Conservation (phyloP, 169 alveolate genomes). For the Perkinsus olseni region DNA sequence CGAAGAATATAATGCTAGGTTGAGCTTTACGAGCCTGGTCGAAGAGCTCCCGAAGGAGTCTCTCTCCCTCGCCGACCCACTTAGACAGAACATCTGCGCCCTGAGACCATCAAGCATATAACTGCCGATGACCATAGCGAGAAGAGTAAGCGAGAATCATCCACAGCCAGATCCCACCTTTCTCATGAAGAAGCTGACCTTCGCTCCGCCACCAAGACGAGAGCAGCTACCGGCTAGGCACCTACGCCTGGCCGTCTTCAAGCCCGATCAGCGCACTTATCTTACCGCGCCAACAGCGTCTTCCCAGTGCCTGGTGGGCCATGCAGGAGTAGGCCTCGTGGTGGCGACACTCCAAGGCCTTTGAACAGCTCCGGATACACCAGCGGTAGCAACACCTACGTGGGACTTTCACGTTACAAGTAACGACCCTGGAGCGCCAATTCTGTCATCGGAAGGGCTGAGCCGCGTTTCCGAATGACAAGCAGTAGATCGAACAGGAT, state of each 20-base stretch:
- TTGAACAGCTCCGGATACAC: constrained; percentile 95
- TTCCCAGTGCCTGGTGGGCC: constrained; percentile 77
- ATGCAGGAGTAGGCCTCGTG: constrained; percentile 81
- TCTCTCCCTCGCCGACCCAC: constrained; percentile 98
- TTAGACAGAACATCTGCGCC: constrained; percentile 97
- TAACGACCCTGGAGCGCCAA: background rate
- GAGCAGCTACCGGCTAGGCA: background rate
- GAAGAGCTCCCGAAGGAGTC: constrained; percentile 89
- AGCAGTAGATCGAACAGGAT: too few relatives aligned
- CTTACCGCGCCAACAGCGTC: background rate
- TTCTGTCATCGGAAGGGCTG: too few relatives aligned
- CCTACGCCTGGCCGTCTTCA: background rate
- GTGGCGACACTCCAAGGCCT: constrained; percentile 85
- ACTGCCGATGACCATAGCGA: too few relatives aligned
- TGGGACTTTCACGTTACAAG: background rate
- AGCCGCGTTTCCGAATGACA: too few relatives aligned
- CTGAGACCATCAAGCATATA: constrained; percentile 39
- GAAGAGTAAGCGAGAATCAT: background rate
- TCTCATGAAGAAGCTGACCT: background rate
- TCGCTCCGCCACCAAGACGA: background rate
- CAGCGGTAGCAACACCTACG: constrained; percentile 67
- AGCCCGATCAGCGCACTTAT: background rate
- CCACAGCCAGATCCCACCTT: background rate
- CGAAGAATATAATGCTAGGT: constrained; percentile 95
- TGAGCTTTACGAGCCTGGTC: constrained; percentile 90